A percentile compares a stretch with the other conserved stretches of the same genome.
Evolutionary conservation across 768 basidiomycete species (phyloP).

Genomic region (Tephrocybe sp.): DNA sequence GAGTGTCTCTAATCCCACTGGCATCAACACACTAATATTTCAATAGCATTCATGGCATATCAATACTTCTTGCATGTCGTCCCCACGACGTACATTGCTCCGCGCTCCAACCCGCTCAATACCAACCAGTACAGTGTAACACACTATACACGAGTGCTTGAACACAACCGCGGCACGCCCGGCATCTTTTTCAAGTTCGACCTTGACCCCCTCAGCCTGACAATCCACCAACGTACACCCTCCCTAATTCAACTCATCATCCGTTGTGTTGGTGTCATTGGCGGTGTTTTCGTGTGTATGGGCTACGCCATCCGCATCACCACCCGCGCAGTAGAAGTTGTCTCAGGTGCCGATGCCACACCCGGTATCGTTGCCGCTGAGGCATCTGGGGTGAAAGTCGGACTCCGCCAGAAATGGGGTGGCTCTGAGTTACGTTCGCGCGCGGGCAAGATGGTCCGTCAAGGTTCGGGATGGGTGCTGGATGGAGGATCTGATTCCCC

Average conservation of each 20-base stretch:
- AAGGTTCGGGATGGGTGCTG: constrained; percentile 59
- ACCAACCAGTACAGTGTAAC: constrained; percentile 95
- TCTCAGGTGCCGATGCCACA: constrained; percentile 49
- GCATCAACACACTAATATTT: background rate
- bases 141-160: constrained; percentile 77
- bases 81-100: constrained; percentile 88
- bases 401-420: constrained; percentile 64
- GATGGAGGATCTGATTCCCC: constrained; percentile 44
- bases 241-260: constrained; percentile 79
- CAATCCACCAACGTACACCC: constrained; percentile 86
- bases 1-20: constrained; percentile 26
- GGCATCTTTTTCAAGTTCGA: constrained; percentile 99
- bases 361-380: constrained; percentile 62
- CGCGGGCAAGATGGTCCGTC: constrained; percentile 47
- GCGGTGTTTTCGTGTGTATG: constrained; percentile 85
- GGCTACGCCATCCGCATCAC: constrained; percentile 71
- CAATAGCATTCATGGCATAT: constrained; percentile 79
- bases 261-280: constrained; percentile 87
- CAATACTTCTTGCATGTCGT: constrained; percentile 96
- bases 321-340: constrained; percentile 63
- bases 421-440: constrained; percentile 65
- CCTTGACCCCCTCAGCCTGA: constrained; percentile 83
- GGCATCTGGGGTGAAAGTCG: constrained; percentile 51
- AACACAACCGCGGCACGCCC: constrained; percentile 77
- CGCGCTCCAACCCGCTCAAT: constrained; percentile 57